These are phyloP conservation scores for Aspergillus kassunensis DNA, from an alignment of 495 filamentous ascomycete genomes.

Conservation along the genomic window DNA sequence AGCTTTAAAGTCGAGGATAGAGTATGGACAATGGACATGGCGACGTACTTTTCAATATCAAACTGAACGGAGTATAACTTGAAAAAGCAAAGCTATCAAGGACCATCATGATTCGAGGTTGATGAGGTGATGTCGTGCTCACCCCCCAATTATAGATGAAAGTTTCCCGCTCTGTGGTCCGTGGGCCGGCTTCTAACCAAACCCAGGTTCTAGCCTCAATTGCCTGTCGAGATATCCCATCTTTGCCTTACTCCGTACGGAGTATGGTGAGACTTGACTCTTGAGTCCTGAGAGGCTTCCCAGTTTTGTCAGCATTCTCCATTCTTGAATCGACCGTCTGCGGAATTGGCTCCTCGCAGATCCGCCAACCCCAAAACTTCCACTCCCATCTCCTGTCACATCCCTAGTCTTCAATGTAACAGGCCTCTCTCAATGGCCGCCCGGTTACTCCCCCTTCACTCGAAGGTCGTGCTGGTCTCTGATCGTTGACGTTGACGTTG, in stretches of 20 bases:
- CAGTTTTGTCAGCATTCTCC: slow-evolving; percentile 24
- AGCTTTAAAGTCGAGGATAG: no score
- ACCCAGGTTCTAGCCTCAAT: slow-evolving; percentile 7
- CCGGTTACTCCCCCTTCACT: slow-evolving; percentile 15
- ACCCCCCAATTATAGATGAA: slow-evolving; percentile 5
- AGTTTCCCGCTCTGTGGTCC: slow-evolving; percentile 9
- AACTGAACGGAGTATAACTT: not conserved
- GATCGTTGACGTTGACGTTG: not conserved
- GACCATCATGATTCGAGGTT: slow-evolving; percentile 7
- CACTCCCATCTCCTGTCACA: slow-evolving; percentile 3
- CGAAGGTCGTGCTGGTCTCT: slow-evolving; percentile 21
- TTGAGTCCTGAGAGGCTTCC: not conserved
- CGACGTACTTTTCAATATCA: not conserved
- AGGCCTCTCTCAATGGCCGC: slow-evolving; percentile 23
- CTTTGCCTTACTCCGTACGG: not conserved
- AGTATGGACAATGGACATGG: no score
- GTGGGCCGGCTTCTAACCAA: slow-evolving; percentile 6
- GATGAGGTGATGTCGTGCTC: slow-evolving; percentile 8
- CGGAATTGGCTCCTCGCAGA: slow-evolving; percentile 18
- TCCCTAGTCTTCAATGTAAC: slow-evolving; percentile 14
- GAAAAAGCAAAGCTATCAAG: slow-evolving; percentile 10
- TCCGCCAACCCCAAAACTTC: slow-evolving; percentile 7
- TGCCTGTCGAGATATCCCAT: slow-evolving; percentile 11
- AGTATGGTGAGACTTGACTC: not conserved
- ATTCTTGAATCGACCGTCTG: slow-evolving; percentile 4